Evolutionary conservation across 495 filamentous ascomycete species (phyloP).

Genomic region (Articulospora tetracladia): DNA sequence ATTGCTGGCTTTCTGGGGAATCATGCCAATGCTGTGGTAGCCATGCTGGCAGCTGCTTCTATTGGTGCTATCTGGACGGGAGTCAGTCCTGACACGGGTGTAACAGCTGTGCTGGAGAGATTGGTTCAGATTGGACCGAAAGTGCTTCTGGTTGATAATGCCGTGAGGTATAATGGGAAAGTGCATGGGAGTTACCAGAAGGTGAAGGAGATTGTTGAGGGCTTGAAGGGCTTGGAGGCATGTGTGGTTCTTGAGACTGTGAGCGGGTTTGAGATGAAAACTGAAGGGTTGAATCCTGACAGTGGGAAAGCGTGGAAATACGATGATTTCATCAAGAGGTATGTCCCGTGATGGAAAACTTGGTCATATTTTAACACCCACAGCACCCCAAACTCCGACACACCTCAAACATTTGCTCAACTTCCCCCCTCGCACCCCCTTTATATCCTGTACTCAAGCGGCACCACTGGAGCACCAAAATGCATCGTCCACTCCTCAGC

Average conservation of each 20-base stretch:
- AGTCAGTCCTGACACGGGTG: slow-evolving; percentile 73
- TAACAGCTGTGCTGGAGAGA: slow-evolving; percentile 69
- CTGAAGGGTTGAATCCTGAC: slow-evolving; percentile 44
- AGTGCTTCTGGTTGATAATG: slow-evolving; percentile 74
- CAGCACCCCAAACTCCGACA: neutral
- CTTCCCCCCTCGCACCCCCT: slow-evolving; percentile 67
- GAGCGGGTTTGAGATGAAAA: slow-evolving; percentile 37
- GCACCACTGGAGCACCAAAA: slow-evolving; percentile 71
- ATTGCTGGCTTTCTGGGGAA: slow-evolving; percentile 70
- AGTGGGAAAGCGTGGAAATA: slow-evolving; percentile 29
- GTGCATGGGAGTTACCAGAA: slow-evolving; percentile 62
- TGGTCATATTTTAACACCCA: slow-evolving; percentile 36
- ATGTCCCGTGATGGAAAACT: slow-evolving; percentile 47
- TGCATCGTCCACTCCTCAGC: slow-evolving; percentile 69
- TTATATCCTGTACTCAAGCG: slow-evolving; percentile 65
- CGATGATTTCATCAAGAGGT: slow-evolving; percentile 55
- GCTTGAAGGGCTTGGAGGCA: slow-evolving; percentile 55
- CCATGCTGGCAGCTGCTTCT: slow-evolving; percentile 59
- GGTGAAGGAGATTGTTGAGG: slow-evolving; percentile 60
- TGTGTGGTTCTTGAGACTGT: slow-evolving; percentile 70
- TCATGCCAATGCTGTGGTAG: slow-evolving; percentile 60
- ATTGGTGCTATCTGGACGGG: slow-evolving; percentile 69
- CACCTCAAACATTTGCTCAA: slow-evolving; percentile 60
- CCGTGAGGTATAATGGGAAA: slow-evolving; percentile 72
- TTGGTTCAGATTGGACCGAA: slow-evolving; percentile 64